These are phyloP conservation scores for Exophiala viscosa DNA, from an alignment of 2,329 filamentous ascomycete species.

Conservation along the genomic window DNA sequence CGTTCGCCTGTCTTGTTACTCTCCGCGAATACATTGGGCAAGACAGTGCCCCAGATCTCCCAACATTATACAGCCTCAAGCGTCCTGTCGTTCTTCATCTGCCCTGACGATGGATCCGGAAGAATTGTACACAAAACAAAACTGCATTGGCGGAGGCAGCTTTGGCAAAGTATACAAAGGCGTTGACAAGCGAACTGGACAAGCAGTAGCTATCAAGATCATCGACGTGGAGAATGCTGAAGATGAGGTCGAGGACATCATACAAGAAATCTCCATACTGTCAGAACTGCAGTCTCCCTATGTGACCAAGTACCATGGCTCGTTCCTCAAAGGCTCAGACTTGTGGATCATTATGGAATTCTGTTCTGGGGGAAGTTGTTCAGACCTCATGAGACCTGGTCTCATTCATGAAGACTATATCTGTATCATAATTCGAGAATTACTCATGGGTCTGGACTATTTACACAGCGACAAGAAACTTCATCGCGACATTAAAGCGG, in stretches of 20 bases:
- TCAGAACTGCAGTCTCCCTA: constrained; percentile 94
- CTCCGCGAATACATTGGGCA: too few relatives aligned
- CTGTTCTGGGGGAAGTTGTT: constrained; percentile 93
- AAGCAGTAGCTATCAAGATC: constrained; percentile 95
- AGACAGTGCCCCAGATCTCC: not conserved
- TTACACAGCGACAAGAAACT: constrained; percentile 93
- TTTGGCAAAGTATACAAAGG: constrained; percentile 99
- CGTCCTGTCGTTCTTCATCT: not conserved
- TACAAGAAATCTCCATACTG: constrained; percentile 95
- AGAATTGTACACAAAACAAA: constrained; percentile 87
- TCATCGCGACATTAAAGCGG: constrained; percentile 94
- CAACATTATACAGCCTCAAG: not conserved
- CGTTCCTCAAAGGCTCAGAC: constrained; percentile 91
- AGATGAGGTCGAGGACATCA: constrained; percentile 98
- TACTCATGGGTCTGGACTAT: constrained; percentile 87
- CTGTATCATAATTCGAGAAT: constrained; percentile 85
- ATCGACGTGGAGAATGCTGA: constrained; percentile 99
- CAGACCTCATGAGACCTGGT: constrained; percentile 91
- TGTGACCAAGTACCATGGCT: constrained; percentile 96
- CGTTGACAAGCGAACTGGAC: constrained; percentile 87
- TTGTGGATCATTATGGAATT: constrained; percentile 99
- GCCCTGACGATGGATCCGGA: constrained; percentile 66
- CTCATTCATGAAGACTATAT: constrained; percentile 92
- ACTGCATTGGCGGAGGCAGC: constrained; percentile 89
- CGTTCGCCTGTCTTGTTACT: too few relatives aligned